Evolutionary conservation across 2,329 filamentous ascomycete genomes (phyloP).

Genomic region (Parafenestella ontariensis): DNA sequence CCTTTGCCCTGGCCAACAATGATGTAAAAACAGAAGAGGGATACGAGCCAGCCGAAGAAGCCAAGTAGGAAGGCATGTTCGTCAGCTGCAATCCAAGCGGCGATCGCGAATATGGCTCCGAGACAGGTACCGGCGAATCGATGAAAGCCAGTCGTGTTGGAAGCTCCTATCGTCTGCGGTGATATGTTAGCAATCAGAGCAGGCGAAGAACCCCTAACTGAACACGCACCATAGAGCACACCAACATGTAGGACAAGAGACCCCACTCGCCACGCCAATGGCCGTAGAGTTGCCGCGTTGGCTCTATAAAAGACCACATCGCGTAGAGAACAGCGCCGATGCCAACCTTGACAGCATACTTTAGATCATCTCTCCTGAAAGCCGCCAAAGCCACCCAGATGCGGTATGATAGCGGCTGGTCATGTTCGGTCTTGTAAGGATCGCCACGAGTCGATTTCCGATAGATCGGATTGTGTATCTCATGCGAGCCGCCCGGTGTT

Average conservation of each 20-base stretch:
- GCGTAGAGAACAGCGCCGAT: constrained; percentile 89
- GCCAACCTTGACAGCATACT: constrained; percentile 91
- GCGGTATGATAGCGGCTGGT: constrained; percentile 52
- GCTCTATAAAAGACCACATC: constrained; percentile 82
- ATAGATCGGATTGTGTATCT: constrained; percentile 46
- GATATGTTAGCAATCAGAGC: not conserved
- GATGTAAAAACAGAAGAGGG: constrained; percentile 85
- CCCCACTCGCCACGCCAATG: constrained; percentile 98
- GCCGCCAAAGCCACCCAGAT: constrained; percentile 64
- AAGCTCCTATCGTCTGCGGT: constrained; percentile 80
- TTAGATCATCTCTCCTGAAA: constrained; percentile 69
- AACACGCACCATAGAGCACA: constrained; percentile 77
- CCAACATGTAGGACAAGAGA: constrained; percentile 94
- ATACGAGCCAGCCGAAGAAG: constrained; percentile 80
- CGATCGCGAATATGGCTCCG: constrained; percentile 76
- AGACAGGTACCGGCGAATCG: constrained; percentile 86
- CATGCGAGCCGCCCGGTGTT: constrained; percentile 38
- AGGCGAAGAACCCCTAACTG: not conserved
- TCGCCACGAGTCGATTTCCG: constrained; percentile 36
- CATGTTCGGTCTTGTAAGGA: constrained; percentile 35
- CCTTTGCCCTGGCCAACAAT: constrained; percentile 85
- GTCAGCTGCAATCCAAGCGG: constrained; percentile 78
- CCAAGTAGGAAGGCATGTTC: constrained; percentile 79
- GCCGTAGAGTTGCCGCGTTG: constrained; percentile 79
- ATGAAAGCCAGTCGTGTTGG: constrained; percentile 88